Evolutionary conservation across 2,329 filamentous ascomycete genomes (phyloP).

Genomic region (Botrytis galanthina): DNA sequence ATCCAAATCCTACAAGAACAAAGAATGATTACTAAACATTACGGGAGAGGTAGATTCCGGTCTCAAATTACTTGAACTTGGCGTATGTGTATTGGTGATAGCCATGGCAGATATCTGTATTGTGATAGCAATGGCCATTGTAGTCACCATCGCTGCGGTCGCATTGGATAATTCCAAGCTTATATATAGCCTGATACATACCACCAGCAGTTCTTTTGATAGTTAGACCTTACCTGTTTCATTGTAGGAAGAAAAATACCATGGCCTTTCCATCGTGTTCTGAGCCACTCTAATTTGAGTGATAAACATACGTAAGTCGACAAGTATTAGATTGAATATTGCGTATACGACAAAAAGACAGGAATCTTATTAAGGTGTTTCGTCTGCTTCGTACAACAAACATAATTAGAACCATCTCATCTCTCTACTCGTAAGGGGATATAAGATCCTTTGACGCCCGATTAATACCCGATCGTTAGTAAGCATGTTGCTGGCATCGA

Average conservation of each 20-base stretch:
- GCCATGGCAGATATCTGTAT: background rate
- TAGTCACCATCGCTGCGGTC: background rate
- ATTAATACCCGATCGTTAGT: background rate
- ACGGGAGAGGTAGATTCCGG: background rate
- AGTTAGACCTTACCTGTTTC: background rate
- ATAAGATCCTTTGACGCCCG: background rate
- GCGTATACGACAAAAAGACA: background rate
- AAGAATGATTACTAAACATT: background rate
- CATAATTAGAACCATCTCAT: slow-evolving; percentile 2
- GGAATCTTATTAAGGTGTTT: background rate
- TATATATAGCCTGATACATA: background rate
- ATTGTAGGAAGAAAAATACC: background rate
- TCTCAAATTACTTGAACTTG: background rate
- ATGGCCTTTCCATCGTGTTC: background rate
- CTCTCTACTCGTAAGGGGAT: background rate
- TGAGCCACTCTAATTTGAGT: background rate
- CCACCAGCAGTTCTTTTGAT: background rate
- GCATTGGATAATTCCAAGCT: background rate
- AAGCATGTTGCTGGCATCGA: fast-evolving
- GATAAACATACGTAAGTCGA: background rate
- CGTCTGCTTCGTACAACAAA: background rate
- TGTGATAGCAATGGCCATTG: background rate
- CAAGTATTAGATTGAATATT: background rate
- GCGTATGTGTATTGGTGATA: slow-evolving; percentile 1
- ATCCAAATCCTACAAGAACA: background rate